Conservation (phyloP, 129 eudicot genomes). For the Helichrysum umbraculigerum region DNA sequence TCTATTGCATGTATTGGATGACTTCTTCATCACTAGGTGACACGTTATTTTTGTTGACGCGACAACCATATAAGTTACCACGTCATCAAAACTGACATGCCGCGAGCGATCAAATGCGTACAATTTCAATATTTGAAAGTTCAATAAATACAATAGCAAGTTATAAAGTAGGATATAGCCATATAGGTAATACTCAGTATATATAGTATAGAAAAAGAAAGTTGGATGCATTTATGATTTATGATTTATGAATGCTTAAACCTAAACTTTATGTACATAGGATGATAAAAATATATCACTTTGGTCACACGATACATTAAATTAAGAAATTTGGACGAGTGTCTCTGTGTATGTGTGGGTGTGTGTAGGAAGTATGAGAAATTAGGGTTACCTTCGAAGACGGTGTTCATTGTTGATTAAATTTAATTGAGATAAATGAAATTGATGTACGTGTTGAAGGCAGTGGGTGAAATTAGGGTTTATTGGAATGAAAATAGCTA, state of each 20-base stretch:
- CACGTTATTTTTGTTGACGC: too few relatives aligned
- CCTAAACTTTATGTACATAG: too few relatives aligned
- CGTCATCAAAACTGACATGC: not conserved
- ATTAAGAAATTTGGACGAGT: not conserved
- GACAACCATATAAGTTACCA: not conserved
- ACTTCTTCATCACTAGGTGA: too few relatives aligned
- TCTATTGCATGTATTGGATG: too few relatives aligned
- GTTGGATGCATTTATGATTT: too few relatives aligned
- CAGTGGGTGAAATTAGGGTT: slow-evolving; percentile 26
- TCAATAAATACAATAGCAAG: too few relatives aligned
- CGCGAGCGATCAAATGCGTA: too few relatives aligned
- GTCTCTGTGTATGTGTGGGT: not conserved
- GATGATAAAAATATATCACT: not conserved
- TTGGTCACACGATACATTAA: not conserved
- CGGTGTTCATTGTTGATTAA: slow-evolving; percentile 37
- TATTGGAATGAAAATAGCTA: not conserved
- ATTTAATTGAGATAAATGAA: slow-evolving; percentile 11
- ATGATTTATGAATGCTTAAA: too few relatives aligned
- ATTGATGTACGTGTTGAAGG: slow-evolving; percentile 13
- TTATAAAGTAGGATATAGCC: too few relatives aligned
- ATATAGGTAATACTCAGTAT: too few relatives aligned
- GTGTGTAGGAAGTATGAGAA: slow-evolving; percentile 7
- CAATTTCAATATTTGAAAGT: too few relatives aligned
- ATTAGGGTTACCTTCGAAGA: slow-evolving; percentile 43
- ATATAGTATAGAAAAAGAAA: too few relatives aligned